These are phyloP conservation scores for Periglandula ipomoeae DNA, from an alignment of 2,329 filamentous ascomycete genomes.

Conservation along the genomic window DNA sequence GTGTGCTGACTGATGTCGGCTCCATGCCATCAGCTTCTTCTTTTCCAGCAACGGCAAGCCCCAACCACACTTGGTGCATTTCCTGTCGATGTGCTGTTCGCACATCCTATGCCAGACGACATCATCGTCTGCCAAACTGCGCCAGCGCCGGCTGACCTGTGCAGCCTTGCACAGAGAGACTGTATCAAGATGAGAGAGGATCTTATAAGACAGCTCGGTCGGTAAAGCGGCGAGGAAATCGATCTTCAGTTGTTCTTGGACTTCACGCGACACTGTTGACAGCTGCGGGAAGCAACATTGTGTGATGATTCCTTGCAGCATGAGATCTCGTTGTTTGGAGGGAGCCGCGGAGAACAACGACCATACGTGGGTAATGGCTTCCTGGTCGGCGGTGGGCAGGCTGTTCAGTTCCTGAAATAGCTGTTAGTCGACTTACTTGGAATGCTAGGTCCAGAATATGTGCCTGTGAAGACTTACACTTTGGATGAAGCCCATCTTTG, in stretches of 20 bases:
- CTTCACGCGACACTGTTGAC: conserved; percentile 81
- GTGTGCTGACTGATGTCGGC: conserved; percentile 54
- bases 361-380: conserved; percentile 96
- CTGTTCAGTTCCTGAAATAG: conserved; percentile 62
- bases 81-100: conserved; percentile 89
- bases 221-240: conserved; percentile 89
- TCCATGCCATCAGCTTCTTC: conserved; percentile 79
- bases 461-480: conserved; percentile 45
- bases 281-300: conserved; percentile 98
- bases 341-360: conserved; percentile 94
- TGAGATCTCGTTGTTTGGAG: conserved; percentile 85
- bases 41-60: conserved; percentile 82
- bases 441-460: neutral
- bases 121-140: conserved; percentile 86
- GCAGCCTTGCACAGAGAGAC: conserved; percentile 91
- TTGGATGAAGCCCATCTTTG: conserved; percentile 92
- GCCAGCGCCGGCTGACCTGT: conserved; percentile 85
- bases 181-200: conserved; percentile 87
- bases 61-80: conserved; percentile 94
- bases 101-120: conserved; percentile 98
- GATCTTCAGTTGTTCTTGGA: conserved; percentile 93
- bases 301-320: conserved; percentile 91
- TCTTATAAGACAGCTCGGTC: conserved; percentile 84
- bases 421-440: conserved; percentile 4
- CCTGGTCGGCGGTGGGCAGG: conserved; percentile 76